Conservation (phyloP, 2,329 filamentous ascomycete species). For the Magnaporthiopsis poae region DNA sequence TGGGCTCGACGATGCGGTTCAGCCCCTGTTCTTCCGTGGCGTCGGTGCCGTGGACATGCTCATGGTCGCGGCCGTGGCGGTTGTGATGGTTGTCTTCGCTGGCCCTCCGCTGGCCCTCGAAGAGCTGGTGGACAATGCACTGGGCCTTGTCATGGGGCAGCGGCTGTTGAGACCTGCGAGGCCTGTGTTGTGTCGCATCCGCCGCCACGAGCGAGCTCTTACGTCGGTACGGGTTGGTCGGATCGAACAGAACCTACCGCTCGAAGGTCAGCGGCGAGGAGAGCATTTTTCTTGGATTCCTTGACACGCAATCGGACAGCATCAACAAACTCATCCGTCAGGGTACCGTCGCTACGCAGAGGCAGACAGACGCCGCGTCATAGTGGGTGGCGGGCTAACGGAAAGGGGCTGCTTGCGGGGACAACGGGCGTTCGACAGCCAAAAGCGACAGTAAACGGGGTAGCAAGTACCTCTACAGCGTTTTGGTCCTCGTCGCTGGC, state of each 20-base stretch:
- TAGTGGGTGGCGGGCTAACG: not conserved
- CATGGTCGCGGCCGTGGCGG: conserved; percentile 12
- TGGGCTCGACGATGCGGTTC: conserved; percentile 24
- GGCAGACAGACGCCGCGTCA: not conserved
- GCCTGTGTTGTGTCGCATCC: conserved; percentile 31
- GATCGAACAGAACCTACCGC: conserved; percentile 51
- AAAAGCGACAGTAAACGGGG: not conserved
- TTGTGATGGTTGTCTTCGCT: conserved; percentile 14
- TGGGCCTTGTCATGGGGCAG: conserved; percentile 35
- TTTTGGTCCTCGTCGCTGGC: conserved; percentile 42
- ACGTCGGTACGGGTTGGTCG: conserved; percentile 49
- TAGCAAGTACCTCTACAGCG: conserved; percentile 37
- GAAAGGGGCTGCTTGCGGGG: not conserved
- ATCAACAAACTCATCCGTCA: not conserved
- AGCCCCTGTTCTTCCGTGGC: conserved; percentile 16
- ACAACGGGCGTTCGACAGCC: too few species aligned
- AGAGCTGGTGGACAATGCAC: conserved; percentile 56
- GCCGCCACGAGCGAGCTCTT: conserved; percentile 54
- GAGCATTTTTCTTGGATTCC: not conserved
- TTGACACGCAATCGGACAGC: not conserved
- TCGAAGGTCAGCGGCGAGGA: not conserved
- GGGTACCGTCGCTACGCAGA: not conserved
- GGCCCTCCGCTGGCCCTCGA: conserved; percentile 44
- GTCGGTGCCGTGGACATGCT: conserved; percentile 12
- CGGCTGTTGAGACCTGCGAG: conserved; percentile 18